Conservation (phyloP, 1,284 basidiomycete species). For the Vanrija pseudolonga region DNA sequence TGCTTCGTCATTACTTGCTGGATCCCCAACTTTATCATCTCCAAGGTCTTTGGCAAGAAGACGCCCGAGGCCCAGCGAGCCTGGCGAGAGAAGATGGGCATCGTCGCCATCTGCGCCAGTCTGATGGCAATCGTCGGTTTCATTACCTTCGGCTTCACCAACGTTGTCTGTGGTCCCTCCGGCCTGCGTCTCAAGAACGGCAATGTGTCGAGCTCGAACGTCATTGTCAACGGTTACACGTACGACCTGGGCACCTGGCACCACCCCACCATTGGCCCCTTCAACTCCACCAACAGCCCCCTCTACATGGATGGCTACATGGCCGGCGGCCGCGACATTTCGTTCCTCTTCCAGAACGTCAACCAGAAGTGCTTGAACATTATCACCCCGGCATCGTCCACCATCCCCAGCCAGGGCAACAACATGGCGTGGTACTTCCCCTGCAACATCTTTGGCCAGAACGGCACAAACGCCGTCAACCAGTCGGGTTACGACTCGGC, state of each 20-base stretch:
- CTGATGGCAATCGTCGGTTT: slow-evolving; percentile 95
- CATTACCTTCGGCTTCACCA: slow-evolving; percentile 98
- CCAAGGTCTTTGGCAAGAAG: slow-evolving; percentile 62
- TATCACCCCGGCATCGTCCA: slow-evolving; percentile 67
- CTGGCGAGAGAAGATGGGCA: slow-evolving; percentile 95
- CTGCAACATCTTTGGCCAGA: slow-evolving; percentile 81
- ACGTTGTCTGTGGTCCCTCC: slow-evolving; percentile 83
- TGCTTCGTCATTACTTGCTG: slow-evolving; percentile 82
- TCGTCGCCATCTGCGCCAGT: slow-evolving; percentile 70
- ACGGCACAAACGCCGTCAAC: slow-evolving; percentile 63
- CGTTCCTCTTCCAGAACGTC: slow-evolving; percentile 90
- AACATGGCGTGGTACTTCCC: slow-evolving; percentile 81
- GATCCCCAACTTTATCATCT: slow-evolving; percentile 70
- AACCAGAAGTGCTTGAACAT: slow-evolving; percentile 75
- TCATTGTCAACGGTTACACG: slow-evolving; percentile 88
- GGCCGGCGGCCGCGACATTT: slow-evolving; percentile 79
- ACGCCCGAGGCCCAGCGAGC: slow-evolving; percentile 93
- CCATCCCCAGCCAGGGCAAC: slow-evolving; percentile 53
- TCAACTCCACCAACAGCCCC: slow-evolving; percentile 77
- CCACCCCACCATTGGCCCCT: slow-evolving; percentile 64
- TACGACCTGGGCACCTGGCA: slow-evolving; percentile 85
- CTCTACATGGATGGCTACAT: slow-evolving; percentile 72
- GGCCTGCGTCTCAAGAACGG: slow-evolving; percentile 72
- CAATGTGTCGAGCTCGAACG: slow-evolving; percentile 69
- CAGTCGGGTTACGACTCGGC: slow-evolving; percentile 61